Conservation (phyloP, 164 flowering plant species). For the Tetrastigma voinierianum region DNA sequence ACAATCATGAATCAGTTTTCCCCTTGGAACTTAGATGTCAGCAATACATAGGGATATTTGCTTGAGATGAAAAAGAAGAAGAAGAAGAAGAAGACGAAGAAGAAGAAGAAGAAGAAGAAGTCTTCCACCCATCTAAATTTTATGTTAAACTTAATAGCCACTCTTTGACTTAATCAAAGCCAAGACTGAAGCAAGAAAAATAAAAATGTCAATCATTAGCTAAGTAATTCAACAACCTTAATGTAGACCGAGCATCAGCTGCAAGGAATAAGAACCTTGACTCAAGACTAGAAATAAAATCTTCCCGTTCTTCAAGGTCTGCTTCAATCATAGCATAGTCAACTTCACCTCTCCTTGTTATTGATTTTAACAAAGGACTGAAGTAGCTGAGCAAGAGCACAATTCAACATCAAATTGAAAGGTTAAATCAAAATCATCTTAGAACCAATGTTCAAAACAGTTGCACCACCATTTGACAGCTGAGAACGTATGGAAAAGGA, state of each 20-base stretch:
- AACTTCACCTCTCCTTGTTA: slow-evolving; percentile 36
- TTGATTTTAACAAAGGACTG: slow-evolving; percentile 83
- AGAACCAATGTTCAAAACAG: too few relatives aligned
- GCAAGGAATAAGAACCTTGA: slow-evolving; percentile 85
- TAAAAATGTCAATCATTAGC: background rate
- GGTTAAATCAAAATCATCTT: background rate
- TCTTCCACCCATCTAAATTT: too few relatives aligned
- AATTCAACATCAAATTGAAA: background rate
- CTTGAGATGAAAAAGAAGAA: too few relatives aligned
- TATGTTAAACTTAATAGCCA: too few relatives aligned
- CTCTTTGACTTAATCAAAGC: too few relatives aligned
- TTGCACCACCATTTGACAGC: too few relatives aligned
- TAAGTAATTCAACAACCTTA: slow-evolving; percentile 47
- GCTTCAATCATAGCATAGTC: slow-evolving; percentile 57
- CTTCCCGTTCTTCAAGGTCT: slow-evolving; percentile 65
- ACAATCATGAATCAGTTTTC: too few relatives aligned
- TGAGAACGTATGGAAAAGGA: too few relatives aligned
- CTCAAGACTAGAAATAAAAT: slow-evolving; percentile 63
- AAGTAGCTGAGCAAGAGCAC: slow-evolving; percentile 62
- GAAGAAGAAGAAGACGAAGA: too few relatives aligned
- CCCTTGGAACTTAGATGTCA: too few relatives aligned
- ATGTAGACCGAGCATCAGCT: slow-evolving; percentile 87
- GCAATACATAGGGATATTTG: too few relatives aligned
- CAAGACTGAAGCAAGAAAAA: background rate
- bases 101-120: too few relatives aligned